Conservation (phyloP, 2,329 filamentous ascomycete genomes). For the Sclerotinia trifoliorum region DNA sequence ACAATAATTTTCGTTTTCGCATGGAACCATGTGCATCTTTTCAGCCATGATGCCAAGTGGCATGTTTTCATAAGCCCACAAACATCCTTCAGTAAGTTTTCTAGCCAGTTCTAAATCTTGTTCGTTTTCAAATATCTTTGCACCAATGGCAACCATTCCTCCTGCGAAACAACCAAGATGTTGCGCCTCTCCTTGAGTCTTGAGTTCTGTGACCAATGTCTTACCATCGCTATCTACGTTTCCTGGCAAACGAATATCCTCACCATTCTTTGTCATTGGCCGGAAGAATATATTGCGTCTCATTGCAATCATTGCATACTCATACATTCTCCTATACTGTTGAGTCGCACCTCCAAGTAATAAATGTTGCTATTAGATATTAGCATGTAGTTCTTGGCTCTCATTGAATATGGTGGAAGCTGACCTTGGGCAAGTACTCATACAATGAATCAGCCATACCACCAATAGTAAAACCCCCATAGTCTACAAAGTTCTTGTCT, state of each 20-base stretch:
- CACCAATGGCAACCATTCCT: conserved; percentile 67
- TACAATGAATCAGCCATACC: conserved; percentile 57
- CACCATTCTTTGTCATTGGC: conserved; percentile 42
- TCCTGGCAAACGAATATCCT: conserved; percentile 49
- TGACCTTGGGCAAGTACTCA: conserved; percentile 60
- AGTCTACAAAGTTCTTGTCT: conserved; percentile 41
- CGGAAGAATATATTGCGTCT: conserved; percentile 47
- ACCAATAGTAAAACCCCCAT: conserved; percentile 48
- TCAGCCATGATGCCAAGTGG: conserved; percentile 63
- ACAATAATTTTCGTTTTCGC: conserved; percentile 26
- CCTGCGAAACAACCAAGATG: conserved; percentile 72
- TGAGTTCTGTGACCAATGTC: conserved; percentile 26
- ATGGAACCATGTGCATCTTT: conserved; percentile 44
- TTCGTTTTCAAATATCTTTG: conserved; percentile 55
- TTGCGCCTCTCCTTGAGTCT: conserved; percentile 47
- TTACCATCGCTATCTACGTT: conserved; percentile 38
- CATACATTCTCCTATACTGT: conserved; percentile 42
- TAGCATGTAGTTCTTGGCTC: background rate
- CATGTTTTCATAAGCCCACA: conserved; percentile 59
- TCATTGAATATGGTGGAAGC: background rate
- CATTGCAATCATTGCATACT: conserved; percentile 45
- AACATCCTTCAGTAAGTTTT: conserved; percentile 60
- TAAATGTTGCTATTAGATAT: conserved; percentile 25
- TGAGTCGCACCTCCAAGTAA: conserved; percentile 26
- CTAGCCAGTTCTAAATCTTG: conserved; percentile 55